These are phyloP conservation scores for Purpureocillium takamizusanense DNA, from an alignment of 2,329 filamentous ascomycete species.

Conservation along the genomic window DNA sequence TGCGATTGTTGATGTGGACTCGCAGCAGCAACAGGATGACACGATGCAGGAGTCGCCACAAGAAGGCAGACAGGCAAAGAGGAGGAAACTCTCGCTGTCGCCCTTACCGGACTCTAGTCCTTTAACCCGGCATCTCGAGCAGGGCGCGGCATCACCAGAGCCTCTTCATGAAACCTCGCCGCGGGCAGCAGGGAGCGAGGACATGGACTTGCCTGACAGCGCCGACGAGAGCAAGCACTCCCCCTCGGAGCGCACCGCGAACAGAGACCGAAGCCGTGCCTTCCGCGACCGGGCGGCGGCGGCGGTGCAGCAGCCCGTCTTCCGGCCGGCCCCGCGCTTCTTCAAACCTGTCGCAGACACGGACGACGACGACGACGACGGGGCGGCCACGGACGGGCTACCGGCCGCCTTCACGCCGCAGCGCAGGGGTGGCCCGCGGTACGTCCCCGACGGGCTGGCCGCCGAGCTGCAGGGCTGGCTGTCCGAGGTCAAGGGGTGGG, in stretches of 20 bases:
- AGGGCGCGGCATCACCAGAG: not conserved
- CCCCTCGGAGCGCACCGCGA: not conserved
- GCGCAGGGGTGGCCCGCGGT: slow-evolving; percentile 23
- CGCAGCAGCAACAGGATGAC: too few relatives aligned
- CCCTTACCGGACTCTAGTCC: slow-evolving; percentile 10
- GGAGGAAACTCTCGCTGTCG: slow-evolving; percentile 12
- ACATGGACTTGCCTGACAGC: too few relatives aligned
- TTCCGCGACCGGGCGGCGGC: not conserved
- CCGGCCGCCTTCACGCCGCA: slow-evolving; percentile 25
- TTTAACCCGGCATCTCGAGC: not conserved
- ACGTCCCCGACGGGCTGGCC: slow-evolving; percentile 26
- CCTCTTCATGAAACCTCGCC: too few relatives aligned
- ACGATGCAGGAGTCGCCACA: not conserved
- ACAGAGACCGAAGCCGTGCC: slow-evolving; percentile 7
- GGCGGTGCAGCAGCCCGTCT: slow-evolving; percentile 25
- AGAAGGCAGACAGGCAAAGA: slow-evolving; percentile 8
- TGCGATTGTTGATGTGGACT: too few relatives aligned
- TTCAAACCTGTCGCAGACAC: slow-evolving; percentile 23
- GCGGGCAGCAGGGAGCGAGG: too few relatives aligned
- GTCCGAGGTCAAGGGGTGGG: slow-evolving; percentile 28
- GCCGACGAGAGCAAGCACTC: too few relatives aligned
- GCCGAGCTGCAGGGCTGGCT: slow-evolving; percentile 30
- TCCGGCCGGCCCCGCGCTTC: slow-evolving; percentile 29
- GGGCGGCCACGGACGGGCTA: slow-evolving; percentile 10
- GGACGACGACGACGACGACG: slow-evolving; percentile 9